Percentiles rank a stretch among this genome's conserved stretches.
Evolutionary conservation across 2,329 filamentous ascomycete species (phyloP).

Genomic region (Ophiostoma triangulosporum): DNA sequence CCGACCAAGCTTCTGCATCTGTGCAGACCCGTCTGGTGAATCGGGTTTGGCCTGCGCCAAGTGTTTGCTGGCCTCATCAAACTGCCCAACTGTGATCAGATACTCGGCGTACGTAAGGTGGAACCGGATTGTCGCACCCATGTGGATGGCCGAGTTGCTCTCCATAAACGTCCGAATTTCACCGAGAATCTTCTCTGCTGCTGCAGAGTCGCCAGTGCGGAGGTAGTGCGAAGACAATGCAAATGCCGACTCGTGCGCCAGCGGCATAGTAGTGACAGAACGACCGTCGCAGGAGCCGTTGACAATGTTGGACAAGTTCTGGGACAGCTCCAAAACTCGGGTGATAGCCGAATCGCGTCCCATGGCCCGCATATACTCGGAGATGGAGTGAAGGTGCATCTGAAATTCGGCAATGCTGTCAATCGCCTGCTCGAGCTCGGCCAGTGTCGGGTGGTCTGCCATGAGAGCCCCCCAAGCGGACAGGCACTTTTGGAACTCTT

Average conservation of each 20-base stretch:
- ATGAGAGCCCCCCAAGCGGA: conserved; percentile 31
- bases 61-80: conserved; percentile 38
- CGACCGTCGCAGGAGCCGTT: neutral
- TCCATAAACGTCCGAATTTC: conserved; percentile 38
- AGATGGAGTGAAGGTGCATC: conserved; percentile 35
- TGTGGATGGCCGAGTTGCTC: conserved; percentile 18
- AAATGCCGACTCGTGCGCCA: conserved; percentile 33
- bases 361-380: conserved; percentile 37
- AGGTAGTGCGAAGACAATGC: conserved; percentile 40
- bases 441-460: conserved; percentile 24
- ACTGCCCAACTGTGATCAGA: conserved; percentile 50
- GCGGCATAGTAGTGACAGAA: conserved; percentile 14
- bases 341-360: conserved; percentile 35
- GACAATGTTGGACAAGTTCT: conserved; percentile 25
- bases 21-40: neutral
- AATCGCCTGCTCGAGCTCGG: conserved; percentile 30
- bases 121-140: conserved; percentile 34
- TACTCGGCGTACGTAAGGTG: conserved; percentile 66
- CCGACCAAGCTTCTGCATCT: neutral
- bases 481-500: conserved; percentile 24
- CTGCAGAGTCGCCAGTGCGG: conserved; percentile 35
- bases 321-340: conserved; percentile 32
- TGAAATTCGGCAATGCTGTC: conserved; percentile 37
- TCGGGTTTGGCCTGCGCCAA: conserved; percentile 8
- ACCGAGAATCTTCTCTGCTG: conserved; percentile 40